phyloP scores from a whole-genome alignment of 257 asterid species.

The Capsicum chinense region DNA sequence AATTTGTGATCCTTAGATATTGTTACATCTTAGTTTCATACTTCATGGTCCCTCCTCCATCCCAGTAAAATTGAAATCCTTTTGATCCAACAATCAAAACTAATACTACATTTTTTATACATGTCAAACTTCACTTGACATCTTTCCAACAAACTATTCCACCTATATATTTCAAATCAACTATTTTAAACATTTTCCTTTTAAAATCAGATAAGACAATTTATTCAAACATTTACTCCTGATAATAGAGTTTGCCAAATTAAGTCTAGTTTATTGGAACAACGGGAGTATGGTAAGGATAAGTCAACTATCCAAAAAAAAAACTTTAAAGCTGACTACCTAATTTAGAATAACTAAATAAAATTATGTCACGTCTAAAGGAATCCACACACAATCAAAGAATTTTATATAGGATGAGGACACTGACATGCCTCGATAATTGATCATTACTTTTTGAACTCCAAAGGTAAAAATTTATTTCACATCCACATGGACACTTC shows the following conservation, averaged over 20 bases:
- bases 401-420: neutral
- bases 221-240: neutral
- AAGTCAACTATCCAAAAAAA: neutral
- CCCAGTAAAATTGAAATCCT: neutral
- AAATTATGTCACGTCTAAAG: neutral
- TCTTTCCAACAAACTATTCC: neutral
- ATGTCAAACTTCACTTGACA: neutral
- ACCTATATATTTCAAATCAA: neutral
- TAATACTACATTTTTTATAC: neutral
- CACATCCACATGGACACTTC: neutral
- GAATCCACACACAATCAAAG: constrained; percentile 3
- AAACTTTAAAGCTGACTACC: neutral
- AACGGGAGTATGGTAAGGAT: neutral
- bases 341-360: neutral
- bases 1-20: neutral
- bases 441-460: neutral
- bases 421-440: neutral
- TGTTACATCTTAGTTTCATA: neutral
- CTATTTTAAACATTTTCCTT: neutral
- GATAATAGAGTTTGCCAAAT: neutral
- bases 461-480: neutral
- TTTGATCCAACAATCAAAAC: neutral
- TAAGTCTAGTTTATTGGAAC: neutral
- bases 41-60: neutral
- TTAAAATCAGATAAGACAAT: neutral